These are phyloP conservation scores for Apiospora koreana DNA, from an alignment of 2,329 filamentous ascomycete genomes.

Conservation along the genomic window DNA sequence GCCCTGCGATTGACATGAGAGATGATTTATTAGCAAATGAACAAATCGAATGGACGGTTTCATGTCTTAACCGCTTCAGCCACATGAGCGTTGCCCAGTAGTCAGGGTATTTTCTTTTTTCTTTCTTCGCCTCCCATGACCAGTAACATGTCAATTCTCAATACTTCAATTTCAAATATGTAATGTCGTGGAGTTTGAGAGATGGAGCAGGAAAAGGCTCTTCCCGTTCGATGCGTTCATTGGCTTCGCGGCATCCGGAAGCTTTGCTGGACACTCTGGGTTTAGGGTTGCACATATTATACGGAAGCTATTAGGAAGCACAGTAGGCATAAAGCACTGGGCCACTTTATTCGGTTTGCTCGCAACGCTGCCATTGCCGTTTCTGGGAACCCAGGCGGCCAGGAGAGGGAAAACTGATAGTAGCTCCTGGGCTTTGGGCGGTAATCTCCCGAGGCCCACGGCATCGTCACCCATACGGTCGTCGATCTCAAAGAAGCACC, in stretches of 20 bases:
- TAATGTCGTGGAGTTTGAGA: background rate
- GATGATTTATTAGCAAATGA: background rate
- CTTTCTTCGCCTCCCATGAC: background rate
- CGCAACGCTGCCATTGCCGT: background rate
- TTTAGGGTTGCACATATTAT: background rate
- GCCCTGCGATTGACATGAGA: background rate
- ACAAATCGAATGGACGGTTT: background rate
- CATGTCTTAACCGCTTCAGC: conserved; percentile 1
- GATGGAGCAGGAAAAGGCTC: background rate
- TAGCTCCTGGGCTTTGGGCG: conserved; percentile 1
- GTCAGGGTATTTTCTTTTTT: background rate
- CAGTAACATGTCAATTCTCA: conserved; percentile 5
- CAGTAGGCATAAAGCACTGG: background rate
- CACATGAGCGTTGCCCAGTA: background rate
- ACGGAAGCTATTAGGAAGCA: background rate
- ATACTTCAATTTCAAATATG: background rate
- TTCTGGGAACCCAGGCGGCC: background rate
- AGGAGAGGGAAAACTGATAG: background rate
- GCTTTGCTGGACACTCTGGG: background rate
- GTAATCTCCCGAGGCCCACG: conserved; percentile 7
- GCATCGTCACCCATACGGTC: conserved; percentile 7
- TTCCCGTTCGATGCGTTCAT: background rate
- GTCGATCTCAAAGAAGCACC: conserved; percentile 1
- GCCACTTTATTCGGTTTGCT: background rate
- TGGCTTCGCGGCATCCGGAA: background rate